Evolutionary conservation across 2,329 filamentous ascomycete species (phyloP).

Genomic region (Cephalotrichum gorgonifer): DNA sequence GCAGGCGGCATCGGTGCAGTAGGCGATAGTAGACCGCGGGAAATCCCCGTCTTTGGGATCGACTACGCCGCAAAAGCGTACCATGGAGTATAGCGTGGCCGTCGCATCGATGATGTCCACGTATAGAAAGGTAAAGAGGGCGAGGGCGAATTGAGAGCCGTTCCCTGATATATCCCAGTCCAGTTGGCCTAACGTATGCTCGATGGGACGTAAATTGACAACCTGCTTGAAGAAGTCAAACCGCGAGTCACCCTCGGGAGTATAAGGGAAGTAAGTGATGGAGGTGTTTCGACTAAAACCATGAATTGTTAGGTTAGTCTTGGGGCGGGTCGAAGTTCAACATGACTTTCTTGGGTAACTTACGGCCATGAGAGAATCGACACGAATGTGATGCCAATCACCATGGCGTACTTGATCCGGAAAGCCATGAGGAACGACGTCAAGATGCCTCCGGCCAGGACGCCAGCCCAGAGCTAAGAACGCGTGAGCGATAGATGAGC

Average conservation of each 20-base stretch:
- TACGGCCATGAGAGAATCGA: conserved; percentile 67
- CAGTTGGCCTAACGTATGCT: conserved; percentile 50
- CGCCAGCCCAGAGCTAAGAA: conserved; percentile 58
- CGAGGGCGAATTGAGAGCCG: conserved; percentile 47
- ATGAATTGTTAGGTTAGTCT: background rate
- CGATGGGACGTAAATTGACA: conserved; percentile 61
- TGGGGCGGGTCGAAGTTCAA: conserved; percentile 2
- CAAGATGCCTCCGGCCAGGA: conserved; percentile 69
- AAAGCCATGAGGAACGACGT: conserved; percentile 75
- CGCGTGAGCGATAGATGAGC: background rate
- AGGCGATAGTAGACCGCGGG: conserved; percentile 73
- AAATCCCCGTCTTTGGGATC: conserved; percentile 80
- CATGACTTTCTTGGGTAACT: conserved; percentile 19
- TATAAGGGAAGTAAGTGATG: conserved; percentile 65
- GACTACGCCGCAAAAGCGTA: conserved; percentile 69
- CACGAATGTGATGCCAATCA: conserved; percentile 61
- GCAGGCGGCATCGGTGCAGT: conserved; percentile 67
- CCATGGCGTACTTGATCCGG: conserved; percentile 63
- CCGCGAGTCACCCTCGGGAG: conserved; percentile 47
- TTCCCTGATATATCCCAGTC: conserved; percentile 52
- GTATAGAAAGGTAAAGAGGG: conserved; percentile 77
- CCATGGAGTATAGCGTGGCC: conserved; percentile 83
- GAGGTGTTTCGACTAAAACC: conserved; percentile 50
- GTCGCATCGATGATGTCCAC: conserved; percentile 85
- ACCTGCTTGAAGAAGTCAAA: conserved; percentile 67